Percentiles rank a stretch among this genome's conserved stretches.
These are phyloP conservation scores for Elasticomyces elasticus DNA, from an alignment of 495 filamentous ascomycete genomes.

Conservation along the genomic window DNA sequence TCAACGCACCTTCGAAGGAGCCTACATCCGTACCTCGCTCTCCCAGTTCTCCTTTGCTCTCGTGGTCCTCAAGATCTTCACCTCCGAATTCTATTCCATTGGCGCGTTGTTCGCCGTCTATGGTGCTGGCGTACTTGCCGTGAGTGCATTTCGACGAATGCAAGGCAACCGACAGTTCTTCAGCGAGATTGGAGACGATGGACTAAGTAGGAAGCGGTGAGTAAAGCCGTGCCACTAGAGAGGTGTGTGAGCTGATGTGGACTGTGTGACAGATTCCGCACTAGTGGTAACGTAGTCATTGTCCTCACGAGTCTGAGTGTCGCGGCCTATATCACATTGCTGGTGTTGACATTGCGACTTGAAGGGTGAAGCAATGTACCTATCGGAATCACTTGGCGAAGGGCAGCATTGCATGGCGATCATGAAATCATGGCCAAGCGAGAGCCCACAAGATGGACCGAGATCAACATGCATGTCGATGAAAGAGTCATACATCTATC, in stretches of 20 bases:
- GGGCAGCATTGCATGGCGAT: too few species aligned
- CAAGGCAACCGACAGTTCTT: conserved; percentile 94
- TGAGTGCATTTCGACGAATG: conserved; percentile 69
- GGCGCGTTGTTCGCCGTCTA: conserved; percentile 53
- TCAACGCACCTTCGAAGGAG: conserved; percentile 93
- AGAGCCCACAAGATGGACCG: too few species aligned
- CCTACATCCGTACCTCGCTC: conserved; percentile 88
- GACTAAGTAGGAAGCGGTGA: conserved; percentile 46
- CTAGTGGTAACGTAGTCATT: conserved; percentile 68
- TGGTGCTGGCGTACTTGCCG: conserved; percentile 70
- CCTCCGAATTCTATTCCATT: conserved; percentile 84
- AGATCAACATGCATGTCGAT: too few species aligned
- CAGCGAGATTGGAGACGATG: conserved; percentile 58
- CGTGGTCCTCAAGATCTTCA: conserved; percentile 93
- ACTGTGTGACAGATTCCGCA: conserved; percentile 56
- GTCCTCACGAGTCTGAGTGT: conserved; percentile 73
- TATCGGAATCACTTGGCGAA: too few species aligned
- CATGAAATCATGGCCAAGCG: too few species aligned
- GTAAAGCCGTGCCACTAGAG: neutral
- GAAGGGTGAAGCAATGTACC: conserved; percentile 13
- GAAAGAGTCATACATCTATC: too few species aligned
- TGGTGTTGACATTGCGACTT: conserved; percentile 63
- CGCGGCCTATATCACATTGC: conserved; percentile 67
- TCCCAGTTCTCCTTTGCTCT: conserved; percentile 91
- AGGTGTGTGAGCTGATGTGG: neutral